Percentiles rank a stretch among this genome's conserved stretches.
Conservation (phyloP, 352 stramenopile species). For the Phytophthora macrochlamydospora region DNA sequence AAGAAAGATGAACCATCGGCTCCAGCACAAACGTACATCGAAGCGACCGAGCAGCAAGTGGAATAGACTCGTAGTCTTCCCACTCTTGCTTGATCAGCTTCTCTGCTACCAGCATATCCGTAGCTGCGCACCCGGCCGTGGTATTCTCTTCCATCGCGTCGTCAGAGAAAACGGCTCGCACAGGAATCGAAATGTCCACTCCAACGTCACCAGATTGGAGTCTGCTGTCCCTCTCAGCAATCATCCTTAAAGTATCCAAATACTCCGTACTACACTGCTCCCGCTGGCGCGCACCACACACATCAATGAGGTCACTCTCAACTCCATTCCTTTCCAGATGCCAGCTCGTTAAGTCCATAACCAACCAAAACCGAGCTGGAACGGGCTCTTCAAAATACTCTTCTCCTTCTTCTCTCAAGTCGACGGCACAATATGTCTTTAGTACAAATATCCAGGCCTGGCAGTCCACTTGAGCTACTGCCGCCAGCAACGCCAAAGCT, state of each 20-base stretch:
- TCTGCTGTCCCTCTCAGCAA: not conserved
- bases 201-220: not conserved
- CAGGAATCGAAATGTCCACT: slow-evolving; percentile 7
- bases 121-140: too few relatives aligned
- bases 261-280: not conserved
- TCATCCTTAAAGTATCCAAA: not conserved
- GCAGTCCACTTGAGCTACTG: not conserved
- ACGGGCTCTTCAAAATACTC: slow-evolving; percentile 20
- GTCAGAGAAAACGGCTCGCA: not conserved
- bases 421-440: not conserved
- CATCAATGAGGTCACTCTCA: not conserved
- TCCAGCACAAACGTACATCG: slow-evolving; percentile 13
- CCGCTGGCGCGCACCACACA: slow-evolving; percentile 3
- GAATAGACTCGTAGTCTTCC: slow-evolving; percentile 1
- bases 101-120: not conserved
- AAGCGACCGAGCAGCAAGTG: not conserved
- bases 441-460: not conserved
- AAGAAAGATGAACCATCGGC: not conserved
- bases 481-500: not conserved
- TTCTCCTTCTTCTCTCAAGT: not conserved
- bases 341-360: not conserved
- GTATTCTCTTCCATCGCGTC: slow-evolving; percentile 1
- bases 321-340: not conserved
- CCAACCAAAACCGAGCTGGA: not conserved
- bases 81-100: slow-evolving; percentile 3